Base-by-base conservation (phyloP, 177 flowering plant species). In the Telopea speciosissima region DNA sequence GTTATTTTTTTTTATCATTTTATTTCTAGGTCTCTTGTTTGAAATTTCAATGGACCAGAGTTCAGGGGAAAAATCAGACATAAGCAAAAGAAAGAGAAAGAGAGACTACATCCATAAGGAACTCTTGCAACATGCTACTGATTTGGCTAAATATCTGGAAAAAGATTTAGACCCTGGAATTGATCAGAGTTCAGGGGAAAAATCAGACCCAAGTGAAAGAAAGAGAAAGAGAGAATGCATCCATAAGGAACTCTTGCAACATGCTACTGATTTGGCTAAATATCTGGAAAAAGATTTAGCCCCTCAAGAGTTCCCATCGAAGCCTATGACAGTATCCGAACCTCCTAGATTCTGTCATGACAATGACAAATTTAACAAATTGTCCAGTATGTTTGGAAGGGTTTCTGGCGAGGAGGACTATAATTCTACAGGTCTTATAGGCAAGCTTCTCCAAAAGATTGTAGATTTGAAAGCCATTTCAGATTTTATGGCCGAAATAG, bases 331-430 rank as follows among this genome's bases (percentile, higher is more conserved):
- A 16, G 77, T 73, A 62, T 74, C 68, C 25, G 77, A 83, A 61
- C 77, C 83, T 75, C 75, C 81, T 1, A 49, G 31, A 28, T 28
- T 2, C 45, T 79, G 70, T 0, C 76, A 76, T 40, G 78, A 81
- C 62, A 85, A 84, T 72, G 90, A 89, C 71, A 74, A 74, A 75
- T 78, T 88, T 68, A 92, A 65, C n/a, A 66, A 66, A 66, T 80
- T 78, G 56, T 75, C 82, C 61, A 85, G 78, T 52, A 81, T 87
- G 8, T 93, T 88, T 83, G 98, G 83, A 2, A 93, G 99, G 99
- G 88, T 96, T 74, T 98, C 99, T 16, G 90, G 98, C 9, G 89
- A 85, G 26, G 96, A 86, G 82, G 99, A 96, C 69, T 91, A 85
- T 63, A 80, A 81, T 4, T 58, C 82, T n/a, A 63, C 67, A 21